Evolutionary conservation across 2,329 filamentous ascomycete species (phyloP).

Genomic region (Escovopsis sp.): DNA sequence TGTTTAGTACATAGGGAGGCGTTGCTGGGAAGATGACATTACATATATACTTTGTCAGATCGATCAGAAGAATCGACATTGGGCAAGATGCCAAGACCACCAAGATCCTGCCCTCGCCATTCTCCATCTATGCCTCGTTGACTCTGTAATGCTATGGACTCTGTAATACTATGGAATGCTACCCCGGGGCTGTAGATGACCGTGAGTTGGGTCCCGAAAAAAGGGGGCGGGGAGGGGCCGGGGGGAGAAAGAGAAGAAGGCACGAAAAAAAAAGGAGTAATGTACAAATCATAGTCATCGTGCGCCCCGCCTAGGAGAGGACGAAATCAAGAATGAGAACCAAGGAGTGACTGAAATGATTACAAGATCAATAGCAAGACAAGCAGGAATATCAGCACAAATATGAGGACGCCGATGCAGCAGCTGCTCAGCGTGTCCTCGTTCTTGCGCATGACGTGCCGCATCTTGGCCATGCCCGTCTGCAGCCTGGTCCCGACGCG

Average conservation of each 20-base stretch:
- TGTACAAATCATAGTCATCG: too few relatives aligned
- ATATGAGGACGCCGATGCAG: conserved; percentile 79
- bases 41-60: too few relatives aligned
- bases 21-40: too few relatives aligned
- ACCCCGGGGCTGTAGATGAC: too few relatives aligned
- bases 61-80: background rate
- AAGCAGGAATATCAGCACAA: conserved; percentile 74
- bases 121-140: too few relatives aligned
- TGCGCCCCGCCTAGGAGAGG: background rate
- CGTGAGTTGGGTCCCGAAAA: too few relatives aligned
- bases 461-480: conserved; percentile 75
- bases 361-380: conserved; percentile 57
- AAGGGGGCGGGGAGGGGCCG: too few relatives aligned
- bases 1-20: too few relatives aligned
- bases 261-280: background rate
- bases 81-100: too few relatives aligned
- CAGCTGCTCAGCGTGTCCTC: conserved; percentile 82
- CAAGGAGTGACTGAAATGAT: background rate
- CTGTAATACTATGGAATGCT: too few relatives aligned
- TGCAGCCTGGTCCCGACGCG: conserved; percentile 74
- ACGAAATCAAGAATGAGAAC: background rate
- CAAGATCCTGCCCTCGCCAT: too few relatives aligned
- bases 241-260: background rate
- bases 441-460: conserved; percentile 72
- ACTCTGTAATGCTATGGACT: too few relatives aligned